Evolutionary conservation across 2,329 filamentous ascomycete species (phyloP).

Genomic region (Talaromyces sp.): DNA sequence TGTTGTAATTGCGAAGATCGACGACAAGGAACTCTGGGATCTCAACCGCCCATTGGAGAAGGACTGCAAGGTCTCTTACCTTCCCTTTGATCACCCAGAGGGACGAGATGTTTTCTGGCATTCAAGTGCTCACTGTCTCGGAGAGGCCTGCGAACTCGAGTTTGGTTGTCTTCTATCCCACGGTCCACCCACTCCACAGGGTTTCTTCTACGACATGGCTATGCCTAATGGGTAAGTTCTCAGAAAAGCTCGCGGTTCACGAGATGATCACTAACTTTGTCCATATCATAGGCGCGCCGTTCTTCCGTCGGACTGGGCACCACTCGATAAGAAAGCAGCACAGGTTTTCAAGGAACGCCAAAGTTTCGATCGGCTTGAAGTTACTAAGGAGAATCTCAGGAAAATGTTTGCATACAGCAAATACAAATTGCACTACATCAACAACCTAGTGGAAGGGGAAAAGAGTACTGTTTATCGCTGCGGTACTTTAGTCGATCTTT

Average conservation of each 20-base stretch:
- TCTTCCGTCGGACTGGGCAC: constrained; percentile 72
- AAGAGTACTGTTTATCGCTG: constrained; percentile 92
- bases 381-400: constrained; percentile 84
- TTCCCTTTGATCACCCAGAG: constrained; percentile 70
- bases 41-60: constrained; percentile 83
- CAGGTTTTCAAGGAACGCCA: constrained; percentile 96
- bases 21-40: constrained; percentile 83
- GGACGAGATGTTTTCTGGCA: constrained; percentile 98
- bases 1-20: constrained; percentile 74
- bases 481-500: constrained; percentile 90
- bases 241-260: not conserved
- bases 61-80: constrained; percentile 76
- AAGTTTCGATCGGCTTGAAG: constrained; percentile 79
- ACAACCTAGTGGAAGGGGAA: constrained; percentile 86
- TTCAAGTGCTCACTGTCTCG: constrained; percentile 90
- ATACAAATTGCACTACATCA: constrained; percentile 97
- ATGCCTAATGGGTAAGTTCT: constrained; percentile 56
- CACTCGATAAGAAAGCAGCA: constrained; percentile 71
- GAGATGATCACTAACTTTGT: not conserved
- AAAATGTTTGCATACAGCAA: constrained; percentile 98
- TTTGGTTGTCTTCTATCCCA: constrained; percentile 92
- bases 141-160: constrained; percentile 83
- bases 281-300: constrained; percentile 53
- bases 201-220: constrained; percentile 98
- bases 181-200: constrained; percentile 83